Evolutionary conservation across 768 basidiomycete species (phyloP).

Genomic region (Lactarius akahatsu): DNA sequence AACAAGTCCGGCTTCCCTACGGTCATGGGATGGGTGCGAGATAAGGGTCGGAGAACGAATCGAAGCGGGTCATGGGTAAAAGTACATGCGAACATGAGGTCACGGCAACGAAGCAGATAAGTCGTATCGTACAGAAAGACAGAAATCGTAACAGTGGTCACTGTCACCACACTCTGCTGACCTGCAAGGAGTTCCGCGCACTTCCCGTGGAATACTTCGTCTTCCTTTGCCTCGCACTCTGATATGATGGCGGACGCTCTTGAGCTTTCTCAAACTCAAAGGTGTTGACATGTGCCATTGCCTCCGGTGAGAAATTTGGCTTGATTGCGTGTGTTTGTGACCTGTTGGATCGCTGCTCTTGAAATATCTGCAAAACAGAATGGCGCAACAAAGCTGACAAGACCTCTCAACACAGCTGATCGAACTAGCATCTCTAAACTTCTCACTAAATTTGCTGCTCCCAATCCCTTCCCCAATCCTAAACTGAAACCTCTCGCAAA

Average conservation of each 20-base stretch:
- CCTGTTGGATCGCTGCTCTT: constrained; percentile 66
- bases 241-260: constrained; percentile 24
- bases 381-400: constrained; percentile 36
- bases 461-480: constrained; percentile 47
- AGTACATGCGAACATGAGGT: too few relatives aligned
- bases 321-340: constrained; percentile 32
- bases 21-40: too few relatives aligned
- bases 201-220: constrained; percentile 22
- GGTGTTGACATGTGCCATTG: constrained; percentile 13
- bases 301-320: constrained; percentile 24
- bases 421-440: constrained; percentile 67
- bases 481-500: constrained; percentile 24
- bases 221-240: constrained; percentile 29
- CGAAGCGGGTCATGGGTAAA: too few relatives aligned
- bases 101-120: too few relatives aligned
- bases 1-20: too few relatives aligned
- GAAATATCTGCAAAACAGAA: constrained; percentile 58
- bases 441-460: constrained; percentile 70
- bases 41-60: too few relatives aligned
- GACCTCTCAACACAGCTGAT: constrained; percentile 52
- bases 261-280: constrained; percentile 24
- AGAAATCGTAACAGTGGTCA: too few relatives aligned
- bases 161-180: constrained; percentile 16
- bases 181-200: constrained; percentile 24
- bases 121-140: too few relatives aligned